Evolutionary conservation across 257 asterid genomes (phyloP), one percentile per base, ranked within the genome.

Genomic region (Ilex aquifolium): DNA sequence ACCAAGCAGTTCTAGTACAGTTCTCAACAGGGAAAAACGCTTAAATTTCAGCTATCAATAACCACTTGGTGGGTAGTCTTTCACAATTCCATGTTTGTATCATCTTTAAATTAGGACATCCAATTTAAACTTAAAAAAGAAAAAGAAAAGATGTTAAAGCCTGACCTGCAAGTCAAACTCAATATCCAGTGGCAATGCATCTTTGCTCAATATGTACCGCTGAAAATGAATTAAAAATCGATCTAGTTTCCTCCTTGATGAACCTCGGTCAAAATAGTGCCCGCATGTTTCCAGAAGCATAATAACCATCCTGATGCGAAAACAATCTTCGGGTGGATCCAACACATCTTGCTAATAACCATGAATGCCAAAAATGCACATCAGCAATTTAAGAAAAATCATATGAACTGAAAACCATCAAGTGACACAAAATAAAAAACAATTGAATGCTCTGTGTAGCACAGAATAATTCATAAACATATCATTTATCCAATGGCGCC

Each of bases 161-260:
- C 90, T 57, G 69, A 93, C 99, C 99, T 90, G 99, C 86, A 93
- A 79, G 84, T 87, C 96, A 82, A 93, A 93, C 76, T 93, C 99
- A 65, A 93, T 67, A 76, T 93, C 99, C 79, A 93, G 82, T 74
- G 96, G 99, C 56, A 93, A 76, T 71, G 80, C 79, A 56, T 85
- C 92, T 79, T 93, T 93, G 77, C 80, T 77, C 69, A 93, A 72
- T 74, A 90, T 84, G 77, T 87, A 93, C 76, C 91, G 84, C 77
- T 93, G 99, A 84, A 89, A 93, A 76, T 93, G 87, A 70, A 87
- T 80, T 82, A 93, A 77, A 81, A 93, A 93, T 51, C 95, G 88
- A 74, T 93, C 99, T 27, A 93, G 97, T 74, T 93, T 93, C 79
- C 96, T 82, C 80, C 87, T 93, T 17, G 99, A 87, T 17, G 97